Evolutionary conservation across 345 rosid genomes (phyloP).

Genomic region (Nasturtium officinale): DNA sequence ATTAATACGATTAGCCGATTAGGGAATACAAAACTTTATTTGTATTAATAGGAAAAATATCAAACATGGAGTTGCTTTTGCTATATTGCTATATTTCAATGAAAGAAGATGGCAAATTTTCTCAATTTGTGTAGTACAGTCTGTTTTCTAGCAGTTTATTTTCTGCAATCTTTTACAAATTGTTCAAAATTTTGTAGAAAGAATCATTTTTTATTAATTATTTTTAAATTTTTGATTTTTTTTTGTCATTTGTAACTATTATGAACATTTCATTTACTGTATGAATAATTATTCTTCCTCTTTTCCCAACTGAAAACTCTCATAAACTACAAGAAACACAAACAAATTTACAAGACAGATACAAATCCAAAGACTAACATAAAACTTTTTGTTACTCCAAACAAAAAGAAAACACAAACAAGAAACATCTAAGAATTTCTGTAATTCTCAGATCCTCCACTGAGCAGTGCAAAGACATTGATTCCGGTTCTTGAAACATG

Average conservation of each 20-base stretch:
- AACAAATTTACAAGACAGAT: conserved; percentile 31
- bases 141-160: neutral
- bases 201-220: neutral
- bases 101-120: neutral
- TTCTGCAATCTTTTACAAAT: neutral
- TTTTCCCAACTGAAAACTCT: conserved; percentile 15
- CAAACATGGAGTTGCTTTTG: neutral
- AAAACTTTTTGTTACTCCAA: conserved; percentile 30
- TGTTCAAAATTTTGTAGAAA: neutral
- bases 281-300: neutral
- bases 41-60: too few relatives aligned
- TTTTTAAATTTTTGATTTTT: neutral
- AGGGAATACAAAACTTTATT: neutral
- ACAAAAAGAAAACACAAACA: conserved; percentile 28
- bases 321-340: conserved; percentile 22
- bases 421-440: conserved; percentile 30
- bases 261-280: neutral
- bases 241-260: neutral
- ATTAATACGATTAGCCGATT: too few relatives aligned
- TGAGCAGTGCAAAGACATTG: conserved; percentile 30
- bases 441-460: conserved; percentile 24
- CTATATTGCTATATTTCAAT: neutral
- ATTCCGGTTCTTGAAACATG: conserved; percentile 38
- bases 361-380: conserved; percentile 24
- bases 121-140: neutral